Evolutionary conservation across 345 rosid species (phyloP).

Genomic region (Tarenaya hassleriana): DNA sequence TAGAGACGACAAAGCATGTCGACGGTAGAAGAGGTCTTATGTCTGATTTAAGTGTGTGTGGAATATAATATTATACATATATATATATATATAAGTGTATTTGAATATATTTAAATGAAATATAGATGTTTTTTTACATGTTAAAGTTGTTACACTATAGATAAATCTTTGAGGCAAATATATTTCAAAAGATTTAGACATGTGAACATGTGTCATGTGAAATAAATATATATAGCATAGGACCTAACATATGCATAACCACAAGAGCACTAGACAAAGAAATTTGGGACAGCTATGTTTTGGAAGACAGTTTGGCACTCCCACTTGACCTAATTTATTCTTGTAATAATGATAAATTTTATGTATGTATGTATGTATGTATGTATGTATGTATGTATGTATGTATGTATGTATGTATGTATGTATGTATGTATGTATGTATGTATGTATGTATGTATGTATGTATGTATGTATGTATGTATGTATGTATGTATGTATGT

Average conservation of each 20-base stretch:
- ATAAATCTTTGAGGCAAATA: background rate
- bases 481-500: too few relatives aligned
- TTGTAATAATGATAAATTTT: constrained; percentile 12
- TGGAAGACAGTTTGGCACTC: constrained; percentile 26
- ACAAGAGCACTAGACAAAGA: constrained; percentile 18
- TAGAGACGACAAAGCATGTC: too few relatives aligned
- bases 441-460: too few relatives aligned
- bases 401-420: too few relatives aligned
- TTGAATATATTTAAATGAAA: constrained; percentile 8
- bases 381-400: constrained; percentile 15
- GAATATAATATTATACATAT: too few relatives aligned
- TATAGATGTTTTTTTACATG: constrained; percentile 6
- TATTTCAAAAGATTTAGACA: constrained; percentile 19
- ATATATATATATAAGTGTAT: constrained; percentile 6
- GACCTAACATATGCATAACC: constrained; percentile 23
- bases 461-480: too few relatives aligned
- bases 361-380: background rate
- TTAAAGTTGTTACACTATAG: constrained; percentile 15
- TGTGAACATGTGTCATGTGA: constrained; percentile 21
- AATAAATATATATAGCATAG: constrained; percentile 11
- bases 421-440: too few relatives aligned
- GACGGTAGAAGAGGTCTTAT: too few relatives aligned
- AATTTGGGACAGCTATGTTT: constrained; percentile 17
- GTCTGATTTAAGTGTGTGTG: too few relatives aligned
- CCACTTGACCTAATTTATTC: constrained; percentile 27